These are phyloP conservation scores for Fragosphaeria purpurea DNA, from an alignment of 2,329 filamentous ascomycete genomes.

Conservation along the genomic window DNA sequence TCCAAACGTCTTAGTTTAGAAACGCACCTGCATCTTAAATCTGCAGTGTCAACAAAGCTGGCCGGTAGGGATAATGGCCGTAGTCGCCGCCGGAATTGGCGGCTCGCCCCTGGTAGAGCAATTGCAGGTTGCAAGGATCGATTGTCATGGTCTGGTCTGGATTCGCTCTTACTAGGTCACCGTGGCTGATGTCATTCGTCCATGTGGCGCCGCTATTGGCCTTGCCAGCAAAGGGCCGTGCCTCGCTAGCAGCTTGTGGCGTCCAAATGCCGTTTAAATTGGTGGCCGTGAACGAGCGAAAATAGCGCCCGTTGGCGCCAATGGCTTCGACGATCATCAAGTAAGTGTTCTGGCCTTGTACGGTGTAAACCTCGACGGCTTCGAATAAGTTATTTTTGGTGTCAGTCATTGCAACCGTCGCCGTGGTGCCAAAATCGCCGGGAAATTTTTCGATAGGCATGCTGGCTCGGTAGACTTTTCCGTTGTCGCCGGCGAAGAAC, in stretches of 20 bases:
- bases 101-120: constrained; percentile 51
- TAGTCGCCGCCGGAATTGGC: constrained; percentile 38
- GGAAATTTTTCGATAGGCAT: constrained; percentile 57
- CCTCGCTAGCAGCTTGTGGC: constrained; percentile 43
- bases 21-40: constrained; percentile 14
- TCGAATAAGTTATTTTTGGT: constrained; percentile 50
- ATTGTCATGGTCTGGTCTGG: constrained; percentile 53
- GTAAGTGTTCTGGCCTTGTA: constrained; percentile 43
- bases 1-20: too few species aligned
- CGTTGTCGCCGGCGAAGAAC: constrained; percentile 59
- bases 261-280: constrained; percentile 49
- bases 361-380: constrained; percentile 55
- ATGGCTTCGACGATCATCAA: constrained; percentile 60
- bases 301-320: constrained; percentile 48
- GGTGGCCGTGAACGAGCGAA: constrained; percentile 55
- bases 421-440: constrained; percentile 43
- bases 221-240: constrained; percentile 55
- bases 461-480: constrained; percentile 52
- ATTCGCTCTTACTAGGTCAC: constrained; percentile 47
- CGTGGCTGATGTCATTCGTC: constrained; percentile 59
- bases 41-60: constrained; percentile 42
- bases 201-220: constrained; percentile 54
- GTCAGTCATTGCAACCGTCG: constrained; percentile 42
- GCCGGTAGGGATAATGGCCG: constrained; percentile 40
- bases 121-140: constrained; percentile 53